Conservation (phyloP, 768 basidiomycete species). For the Lactarius tabidus region DNA sequence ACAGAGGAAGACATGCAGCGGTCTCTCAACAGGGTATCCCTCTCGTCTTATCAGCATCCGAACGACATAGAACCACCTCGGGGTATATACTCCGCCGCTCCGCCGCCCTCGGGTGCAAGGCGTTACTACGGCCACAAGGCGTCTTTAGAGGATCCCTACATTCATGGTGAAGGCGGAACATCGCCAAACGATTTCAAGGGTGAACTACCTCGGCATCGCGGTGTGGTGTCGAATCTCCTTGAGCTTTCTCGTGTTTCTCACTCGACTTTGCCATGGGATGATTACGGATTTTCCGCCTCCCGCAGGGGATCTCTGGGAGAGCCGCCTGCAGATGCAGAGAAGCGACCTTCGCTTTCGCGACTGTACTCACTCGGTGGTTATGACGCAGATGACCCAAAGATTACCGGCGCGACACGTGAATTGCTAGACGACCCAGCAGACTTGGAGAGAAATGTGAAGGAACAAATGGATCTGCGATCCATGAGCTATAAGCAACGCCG, state of each 20-base stretch:
- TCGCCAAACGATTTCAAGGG: neutral
- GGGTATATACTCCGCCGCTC: neutral
- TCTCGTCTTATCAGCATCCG: conserved; percentile 19
- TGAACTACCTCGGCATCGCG: neutral
- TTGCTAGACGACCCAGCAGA: conserved; percentile 54
- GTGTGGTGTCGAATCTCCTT: conserved; percentile 18
- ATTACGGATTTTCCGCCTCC: neutral
- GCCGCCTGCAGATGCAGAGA: neutral
- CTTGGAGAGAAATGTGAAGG: conserved; percentile 46
- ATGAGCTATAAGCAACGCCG: conserved; percentile 63
- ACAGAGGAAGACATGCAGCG: conserved; percentile 16
- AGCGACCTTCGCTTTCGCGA: conserved; percentile 16
- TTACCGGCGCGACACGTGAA: conserved; percentile 51
- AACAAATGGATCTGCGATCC: conserved; percentile 37
- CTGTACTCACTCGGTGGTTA: conserved; percentile 25
- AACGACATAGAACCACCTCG: conserved; percentile 10
- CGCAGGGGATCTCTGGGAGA: conserved; percentile 4
- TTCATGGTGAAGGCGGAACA: neutral
- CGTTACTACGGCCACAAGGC: neutral
- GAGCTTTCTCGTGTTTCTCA: conserved; percentile 15
- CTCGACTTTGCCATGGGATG: neutral
- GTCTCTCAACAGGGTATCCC: conserved; percentile 13
- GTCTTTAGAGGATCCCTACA: neutral
- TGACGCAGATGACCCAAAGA: conserved; percentile 67
- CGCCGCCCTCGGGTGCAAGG: neutral